Evolutionary conservation across 2,329 filamentous ascomycete species (phyloP), one percentile per base, ranked within the genome.

Genomic region (Neoscytalidium dimidiatum): DNA sequence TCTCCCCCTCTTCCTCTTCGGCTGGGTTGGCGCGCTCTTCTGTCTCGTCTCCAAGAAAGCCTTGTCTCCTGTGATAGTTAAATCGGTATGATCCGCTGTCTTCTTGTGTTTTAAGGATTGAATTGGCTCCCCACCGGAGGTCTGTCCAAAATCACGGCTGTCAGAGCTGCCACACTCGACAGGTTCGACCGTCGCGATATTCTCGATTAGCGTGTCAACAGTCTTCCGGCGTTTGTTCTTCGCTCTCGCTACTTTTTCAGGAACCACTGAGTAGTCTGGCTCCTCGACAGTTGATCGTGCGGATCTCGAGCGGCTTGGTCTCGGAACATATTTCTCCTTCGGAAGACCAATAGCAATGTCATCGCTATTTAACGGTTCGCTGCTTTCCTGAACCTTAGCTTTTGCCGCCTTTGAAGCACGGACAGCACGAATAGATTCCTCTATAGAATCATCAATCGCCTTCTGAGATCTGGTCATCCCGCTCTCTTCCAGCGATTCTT

Each of bases 261-360:
- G 72, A 38, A 62, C 70, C 23, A 72, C 38, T 2, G 74, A 76
- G 35, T 73, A 74, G 61, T 77, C 73, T 2, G 70, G 51, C 21
- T 73, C 68, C 41, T 71, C 66, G 4, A 63, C 44, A 29, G 62
- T 62, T 23, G 70, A 29, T 26, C 69, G 74, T 8, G 69, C 64
- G n/a, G 76, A 78, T 41, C 76, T 70, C 26, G 76, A 77, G 13
- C 75, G 74, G 63, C 72, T 77, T 11, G 75, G 75, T 9, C 74
- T 72, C 33, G 76, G 74, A 38, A 74, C 74, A 60, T 77, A 78
- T 60, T 72, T 68, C 65, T 78, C 75, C 67, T 69, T 68, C n/a
- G 70, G 72, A 7, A 75, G 48, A 8, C 68, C 71, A 14, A 74
- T 69, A 4, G 58, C 66, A 4, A 64, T 35, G 58, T 77, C 74